phyloP scores from a whole-genome alignment of 805 yeast species.

The Jamesozyma jinghongensis region DNA sequence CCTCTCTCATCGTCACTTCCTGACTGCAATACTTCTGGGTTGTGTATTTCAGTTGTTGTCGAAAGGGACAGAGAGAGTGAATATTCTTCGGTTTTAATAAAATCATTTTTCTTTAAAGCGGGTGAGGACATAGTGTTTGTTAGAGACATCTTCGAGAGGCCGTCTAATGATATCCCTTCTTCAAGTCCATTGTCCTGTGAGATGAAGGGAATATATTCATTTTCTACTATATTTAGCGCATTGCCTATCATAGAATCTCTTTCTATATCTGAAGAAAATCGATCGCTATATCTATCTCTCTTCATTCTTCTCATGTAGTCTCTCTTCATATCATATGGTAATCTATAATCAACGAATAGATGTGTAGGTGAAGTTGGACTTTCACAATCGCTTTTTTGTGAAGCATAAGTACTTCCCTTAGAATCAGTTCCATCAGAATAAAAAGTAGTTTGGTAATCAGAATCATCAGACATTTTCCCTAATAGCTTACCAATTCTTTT shows the following conservation, averaged over 20 bases:
- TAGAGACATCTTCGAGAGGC: slow-evolving; percentile 6
- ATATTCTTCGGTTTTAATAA: not conserved
- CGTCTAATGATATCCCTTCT: slow-evolving; percentile 11
- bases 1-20: too few species aligned
- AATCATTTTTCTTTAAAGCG: not conserved
- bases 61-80: not conserved
- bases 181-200: slow-evolving; percentile 6
- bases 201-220: slow-evolving; percentile 9
- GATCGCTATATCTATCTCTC: not conserved
- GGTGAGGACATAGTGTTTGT: not conserved
- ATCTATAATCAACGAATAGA: slow-evolving; percentile 19
- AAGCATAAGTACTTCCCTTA: not conserved
- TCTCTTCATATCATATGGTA: slow-evolving; percentile 12
- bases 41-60: too few species aligned
- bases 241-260: not conserved
- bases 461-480: slow-evolving; percentile 9
- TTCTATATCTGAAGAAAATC: not conserved
- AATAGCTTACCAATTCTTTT: slow-evolving; percentile 13
- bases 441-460: not conserved
- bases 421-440: not conserved
- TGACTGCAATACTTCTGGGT: too few species aligned
- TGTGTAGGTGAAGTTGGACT: slow-evolving; percentile 8
- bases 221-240: slow-evolving; percentile 2
- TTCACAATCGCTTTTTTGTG: not conserved
- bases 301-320: slow-evolving; percentile 1